These are phyloP conservation scores for Limnanthes douglasii DNA, from an alignment of 345 rosid species.

Conservation along the genomic window DNA sequence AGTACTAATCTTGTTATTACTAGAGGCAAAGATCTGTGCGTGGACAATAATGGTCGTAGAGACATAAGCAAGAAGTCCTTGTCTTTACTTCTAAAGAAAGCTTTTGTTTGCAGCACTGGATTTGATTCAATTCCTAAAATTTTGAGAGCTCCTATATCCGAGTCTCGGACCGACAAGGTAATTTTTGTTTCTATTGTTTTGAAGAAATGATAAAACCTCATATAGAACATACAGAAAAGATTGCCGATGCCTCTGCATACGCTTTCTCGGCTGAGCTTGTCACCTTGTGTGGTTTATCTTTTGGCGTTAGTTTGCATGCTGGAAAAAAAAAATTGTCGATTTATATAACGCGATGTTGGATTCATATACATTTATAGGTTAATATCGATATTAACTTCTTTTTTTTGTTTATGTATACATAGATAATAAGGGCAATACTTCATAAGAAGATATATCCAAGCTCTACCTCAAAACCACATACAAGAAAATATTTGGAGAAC, in stretches of 20 bases:
- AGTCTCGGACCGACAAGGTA: slow-evolving; percentile 65
- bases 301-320: too few species aligned
- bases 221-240: too few species aligned
- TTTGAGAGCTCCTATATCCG: slow-evolving; percentile 35
- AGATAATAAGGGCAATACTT: slow-evolving; percentile 53
- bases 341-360: too few species aligned
- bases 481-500: slow-evolving; percentile 27
- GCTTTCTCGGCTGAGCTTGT: too few species aligned
- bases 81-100: slow-evolving; percentile 52
- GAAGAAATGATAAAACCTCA: too few species aligned
- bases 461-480: slow-evolving; percentile 13
- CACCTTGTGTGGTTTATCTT: too few species aligned
- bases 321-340: too few species aligned
- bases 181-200: too few species aligned
- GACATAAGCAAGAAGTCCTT: slow-evolving; percentile 30
- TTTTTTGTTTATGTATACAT: slow-evolving; percentile 2
- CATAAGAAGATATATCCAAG: slow-evolving; percentile 67
- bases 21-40: slow-evolving; percentile 15
- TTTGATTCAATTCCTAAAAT: slow-evolving; percentile 29
- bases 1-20: slow-evolving; percentile 2
- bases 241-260: too few species aligned
- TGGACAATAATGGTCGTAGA: slow-evolving; percentile 1
- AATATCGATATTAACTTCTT: too few species aligned
- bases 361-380: too few species aligned
- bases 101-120: slow-evolving; percentile 45